Evolutionary conservation across 129 eudicot species (phyloP).

Genomic region (Erigeron canadensis): DNA sequence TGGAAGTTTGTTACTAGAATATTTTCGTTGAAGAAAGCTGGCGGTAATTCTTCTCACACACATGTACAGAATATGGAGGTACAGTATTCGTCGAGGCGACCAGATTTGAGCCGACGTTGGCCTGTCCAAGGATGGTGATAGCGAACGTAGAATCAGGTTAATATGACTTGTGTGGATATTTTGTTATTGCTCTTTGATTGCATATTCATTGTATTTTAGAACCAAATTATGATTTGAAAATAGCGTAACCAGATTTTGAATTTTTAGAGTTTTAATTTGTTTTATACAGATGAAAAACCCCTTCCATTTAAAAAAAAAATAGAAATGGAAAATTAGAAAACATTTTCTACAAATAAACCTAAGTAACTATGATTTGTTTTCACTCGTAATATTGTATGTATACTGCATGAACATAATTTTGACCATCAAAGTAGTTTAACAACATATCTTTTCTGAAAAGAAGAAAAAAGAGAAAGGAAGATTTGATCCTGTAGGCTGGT

Average conservation of each 20-base stretch:
- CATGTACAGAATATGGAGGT: background rate
- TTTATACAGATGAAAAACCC: too few species aligned
- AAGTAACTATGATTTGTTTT: background rate
- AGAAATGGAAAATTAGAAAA: too few species aligned
- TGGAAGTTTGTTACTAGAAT: constrained; percentile 27
- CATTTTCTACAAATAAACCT: too few species aligned
- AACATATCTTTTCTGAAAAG: too few species aligned
- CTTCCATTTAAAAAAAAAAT: too few species aligned
- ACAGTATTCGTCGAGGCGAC: constrained; percentile 39
- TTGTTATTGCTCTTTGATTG: background rate
- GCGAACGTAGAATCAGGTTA: background rate
- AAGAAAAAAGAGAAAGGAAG: too few species aligned
- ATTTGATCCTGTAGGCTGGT: too few species aligned
- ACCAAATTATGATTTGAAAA: background rate
- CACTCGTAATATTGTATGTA: background rate
- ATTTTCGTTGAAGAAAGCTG: constrained; percentile 30
- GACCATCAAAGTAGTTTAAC: too few species aligned
- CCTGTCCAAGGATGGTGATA: constrained; percentile 65
- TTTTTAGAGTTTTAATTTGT: too few species aligned
- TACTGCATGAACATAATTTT: background rate
- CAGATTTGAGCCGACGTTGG: constrained; percentile 52
- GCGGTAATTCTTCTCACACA: constrained; percentile 3
- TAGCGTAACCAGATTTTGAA: background rate
- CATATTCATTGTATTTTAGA: background rate
- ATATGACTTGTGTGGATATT: background rate